Percentiles rank a stretch among this genome's conserved stretches.
Evolutionary conservation across 371 early-diverging fungal genomes (phyloP).

Genomic region (Dinochytrium kinnereticum): DNA sequence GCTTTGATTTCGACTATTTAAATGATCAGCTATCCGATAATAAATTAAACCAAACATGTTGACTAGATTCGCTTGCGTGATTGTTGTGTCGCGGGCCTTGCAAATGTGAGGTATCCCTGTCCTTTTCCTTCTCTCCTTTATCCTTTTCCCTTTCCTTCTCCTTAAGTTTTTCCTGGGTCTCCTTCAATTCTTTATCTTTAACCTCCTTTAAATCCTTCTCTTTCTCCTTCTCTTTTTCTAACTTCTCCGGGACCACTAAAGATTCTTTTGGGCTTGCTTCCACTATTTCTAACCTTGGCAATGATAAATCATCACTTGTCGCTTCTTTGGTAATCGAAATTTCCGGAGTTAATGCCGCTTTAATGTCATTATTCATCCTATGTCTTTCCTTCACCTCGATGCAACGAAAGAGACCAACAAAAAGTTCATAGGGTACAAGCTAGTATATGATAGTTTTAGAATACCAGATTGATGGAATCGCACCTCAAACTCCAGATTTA

Average conservation of each 20-base stretch:
- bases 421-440: conserved; percentile 43
- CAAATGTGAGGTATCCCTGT: too few species aligned
- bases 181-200: neutral
- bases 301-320: neutral
- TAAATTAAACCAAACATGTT: neutral
- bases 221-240: neutral
- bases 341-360: neutral
- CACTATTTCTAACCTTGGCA: neutral
- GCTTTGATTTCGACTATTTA: neutral
- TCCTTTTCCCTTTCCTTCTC: conserved; percentile 8
- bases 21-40: neutral
- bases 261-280: neutral
- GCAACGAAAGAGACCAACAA: conserved; percentile 29
- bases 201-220: neutral
- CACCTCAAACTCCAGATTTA: conserved; percentile 56
- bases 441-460: too few species aligned
- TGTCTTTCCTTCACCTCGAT: conserved; percentile 12
- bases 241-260: neutral
- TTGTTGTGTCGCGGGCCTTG: too few species aligned
- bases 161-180: neutral
- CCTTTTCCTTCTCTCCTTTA: conserved; percentile 7
- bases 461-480: too few species aligned
- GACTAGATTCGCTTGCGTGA: neutral
- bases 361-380: neutral
- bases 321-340: neutral